Evolutionary conservation across 2,329 filamentous ascomycete species (phyloP), one percentile per base, ranked within the genome.

Genomic region (Neofusicoccum cordaticola): DNA sequence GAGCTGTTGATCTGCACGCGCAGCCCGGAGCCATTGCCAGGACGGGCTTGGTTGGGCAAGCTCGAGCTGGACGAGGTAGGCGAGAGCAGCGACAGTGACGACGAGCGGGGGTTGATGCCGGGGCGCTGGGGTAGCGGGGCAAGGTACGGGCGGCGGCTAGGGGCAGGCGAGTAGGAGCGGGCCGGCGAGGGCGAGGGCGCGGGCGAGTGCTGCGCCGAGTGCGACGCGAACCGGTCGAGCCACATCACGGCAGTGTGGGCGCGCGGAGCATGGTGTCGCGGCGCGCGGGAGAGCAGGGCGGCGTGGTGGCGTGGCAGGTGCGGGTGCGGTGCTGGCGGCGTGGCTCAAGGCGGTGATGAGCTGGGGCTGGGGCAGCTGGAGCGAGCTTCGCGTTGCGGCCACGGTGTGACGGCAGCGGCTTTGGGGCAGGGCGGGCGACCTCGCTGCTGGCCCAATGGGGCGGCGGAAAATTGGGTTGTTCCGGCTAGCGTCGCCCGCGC

Each of bases 161-260:
- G 85, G 45, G 88, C 84, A 53, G 91, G 90, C 68, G 92, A 93
- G 73, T 87, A 90, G 57, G 89, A 82, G 74, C 92, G 87, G 75
- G 85, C 88, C 66, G 84, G 83, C 41, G 66, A 87, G 80, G 73
- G 87, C 22, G 62, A 47, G 44, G 52, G 34, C 27, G 62, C 44
- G 17, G 62, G 53, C 53, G 82, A 63, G 87, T 86, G 68, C 85
- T 84, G 64, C 86, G 82, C 78, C 86, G 81, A 75, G 86, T 87
- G 65, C 88, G 85, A 77, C 68, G 90, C 89, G 69, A 96, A 87
- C 76, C 93, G 90, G 81, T 97, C 93, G 74, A 96, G 87, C 93
- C 93, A 97, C 92, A 96, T 96, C 42, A 64, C 62, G 50, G 62
- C 37, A 52, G n/a, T 9, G 60, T 50, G 57, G 64, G 78, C 61